Evolutionary conservation across 495 filamentous ascomycete species (phyloP).

Genomic region (Aspergillus baeticus): DNA sequence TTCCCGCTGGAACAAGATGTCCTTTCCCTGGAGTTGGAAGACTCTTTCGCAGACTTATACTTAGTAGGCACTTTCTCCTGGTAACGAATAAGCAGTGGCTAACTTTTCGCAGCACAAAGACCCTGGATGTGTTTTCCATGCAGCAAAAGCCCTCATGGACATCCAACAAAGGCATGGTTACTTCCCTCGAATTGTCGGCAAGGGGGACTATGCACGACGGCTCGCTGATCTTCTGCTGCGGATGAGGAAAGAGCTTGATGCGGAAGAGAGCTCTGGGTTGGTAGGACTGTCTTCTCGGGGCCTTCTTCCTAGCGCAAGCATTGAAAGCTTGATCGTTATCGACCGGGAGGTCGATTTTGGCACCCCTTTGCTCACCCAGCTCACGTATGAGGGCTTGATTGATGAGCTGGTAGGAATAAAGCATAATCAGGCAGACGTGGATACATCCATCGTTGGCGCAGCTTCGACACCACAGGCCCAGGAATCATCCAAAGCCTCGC

Average conservation of each 20-base stretch:
- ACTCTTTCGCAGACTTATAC: slow-evolving; percentile 83
- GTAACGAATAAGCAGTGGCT: neutral
- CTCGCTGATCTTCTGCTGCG: slow-evolving; percentile 86
- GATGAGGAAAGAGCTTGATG: slow-evolving; percentile 88
- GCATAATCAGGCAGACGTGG: slow-evolving; percentile 87
- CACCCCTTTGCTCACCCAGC: slow-evolving; percentile 85
- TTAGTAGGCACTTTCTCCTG: slow-evolving; percentile 49
- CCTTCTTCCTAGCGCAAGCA: slow-evolving; percentile 76
- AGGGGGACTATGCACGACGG: slow-evolving; percentile 88
- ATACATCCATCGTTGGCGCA: slow-evolving; percentile 82
- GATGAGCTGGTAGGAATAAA: slow-evolving; percentile 92
- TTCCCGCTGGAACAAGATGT: slow-evolving; percentile 89
- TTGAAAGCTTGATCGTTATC: slow-evolving; percentile 90
- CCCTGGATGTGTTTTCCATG: slow-evolving; percentile 80
- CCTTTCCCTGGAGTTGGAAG: slow-evolving; percentile 84
- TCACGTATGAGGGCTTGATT: slow-evolving; percentile 95
- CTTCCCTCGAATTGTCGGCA: slow-evolving; percentile 93
- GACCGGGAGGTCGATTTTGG: slow-evolving; percentile 93
- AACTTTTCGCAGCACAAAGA: slow-evolving; percentile 67
- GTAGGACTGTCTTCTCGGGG: slow-evolving; percentile 61
- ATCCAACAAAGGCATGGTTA: slow-evolving; percentile 90
- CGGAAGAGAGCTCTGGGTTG: slow-evolving; percentile 65
- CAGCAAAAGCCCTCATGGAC: slow-evolving; percentile 91
- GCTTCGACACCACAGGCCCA: slow-evolving; percentile 55
- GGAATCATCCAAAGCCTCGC: slow-evolving; percentile 52